Evolutionary conservation across 202 grass and related monocot genomes (phyloP).

Genomic region (Panicum virgatum): DNA sequence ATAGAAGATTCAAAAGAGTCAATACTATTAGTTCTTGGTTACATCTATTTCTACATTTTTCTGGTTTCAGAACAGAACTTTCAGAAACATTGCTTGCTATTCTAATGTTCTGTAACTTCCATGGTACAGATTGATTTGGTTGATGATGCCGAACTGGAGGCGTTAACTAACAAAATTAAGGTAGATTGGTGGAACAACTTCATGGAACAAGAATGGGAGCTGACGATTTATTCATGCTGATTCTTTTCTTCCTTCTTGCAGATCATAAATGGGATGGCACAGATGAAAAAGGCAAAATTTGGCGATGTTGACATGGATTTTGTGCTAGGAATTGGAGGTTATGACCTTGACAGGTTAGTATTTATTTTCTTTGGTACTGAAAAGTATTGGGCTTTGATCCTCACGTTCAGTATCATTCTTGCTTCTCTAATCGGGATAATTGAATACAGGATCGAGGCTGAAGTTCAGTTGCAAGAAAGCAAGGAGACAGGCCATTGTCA

Average conservation of each 20-base stretch:
- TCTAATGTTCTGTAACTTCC: slow-evolving; percentile 2
- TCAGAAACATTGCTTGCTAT: background rate
- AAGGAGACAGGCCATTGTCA: slow-evolving; percentile 39
- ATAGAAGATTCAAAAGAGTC: background rate
- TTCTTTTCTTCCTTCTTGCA: slow-evolving; percentile 12
- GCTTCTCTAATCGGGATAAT: slow-evolving; percentile 4
- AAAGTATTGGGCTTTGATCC: background rate
- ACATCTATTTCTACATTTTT: slow-evolving; percentile 6
- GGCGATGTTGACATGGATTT: slow-evolving; percentile 76
- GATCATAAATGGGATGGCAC: slow-evolving; percentile 78
- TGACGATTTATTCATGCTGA: background rate
- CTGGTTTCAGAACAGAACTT: background rate
- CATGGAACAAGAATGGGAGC: background rate
- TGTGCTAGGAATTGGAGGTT: slow-evolving; percentile 71
- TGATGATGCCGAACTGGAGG: slow-evolving; percentile 51
- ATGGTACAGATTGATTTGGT: slow-evolving; percentile 63
- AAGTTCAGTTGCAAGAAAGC: slow-evolving; percentile 43
- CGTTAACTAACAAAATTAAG: slow-evolving; percentile 69
- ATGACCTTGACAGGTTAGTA: slow-evolving; percentile 62
- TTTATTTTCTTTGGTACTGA: background rate
- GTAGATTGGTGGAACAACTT: slow-evolving; percentile 36
- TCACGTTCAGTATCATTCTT: background rate
- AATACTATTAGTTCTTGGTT: background rate
- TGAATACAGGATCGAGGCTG: slow-evolving; percentile 52
- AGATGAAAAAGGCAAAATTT: slow-evolving; percentile 55